These are phyloP conservation scores for Xerocomellus amylosporus DNA, from an alignment of 768 basidiomycete species.

Conservation along the genomic window DNA sequence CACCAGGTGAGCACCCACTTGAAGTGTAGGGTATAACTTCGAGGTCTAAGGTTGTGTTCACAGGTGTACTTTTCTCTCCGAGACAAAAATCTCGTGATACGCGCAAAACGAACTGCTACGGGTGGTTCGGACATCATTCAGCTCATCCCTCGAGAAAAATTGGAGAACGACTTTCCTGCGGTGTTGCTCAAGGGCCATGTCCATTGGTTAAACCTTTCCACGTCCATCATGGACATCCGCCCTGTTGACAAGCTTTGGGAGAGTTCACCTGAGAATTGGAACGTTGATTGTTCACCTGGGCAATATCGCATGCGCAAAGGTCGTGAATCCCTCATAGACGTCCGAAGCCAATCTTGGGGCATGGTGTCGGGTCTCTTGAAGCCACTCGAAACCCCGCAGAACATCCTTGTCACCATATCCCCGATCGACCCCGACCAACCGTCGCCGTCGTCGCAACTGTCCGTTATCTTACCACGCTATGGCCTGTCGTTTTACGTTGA, in stretches of 20 bases:
- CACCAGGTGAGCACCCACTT: not conserved
- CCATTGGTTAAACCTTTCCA: slow-evolving; percentile 30
- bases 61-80: slow-evolving; percentile 21
- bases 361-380: not conserved
- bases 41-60: not conserved
- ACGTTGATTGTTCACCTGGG: slow-evolving; percentile 5
- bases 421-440: not conserved
- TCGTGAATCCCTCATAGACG: slow-evolving; percentile 16
- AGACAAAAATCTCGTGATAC: too few relatives aligned
- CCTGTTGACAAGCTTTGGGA: slow-evolving; percentile 20
- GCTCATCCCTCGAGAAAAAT: slow-evolving; percentile 18
- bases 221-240: slow-evolving; percentile 23
- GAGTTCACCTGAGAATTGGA: slow-evolving; percentile 21
- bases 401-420: slow-evolving; percentile 18
- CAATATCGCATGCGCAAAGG: slow-evolving; percentile 1
- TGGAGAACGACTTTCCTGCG: slow-evolving; percentile 23
- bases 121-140: slow-evolving; percentile 1
- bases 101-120: not conserved
- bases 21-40: not conserved
- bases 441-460: slow-evolving; percentile 11
- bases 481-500: too few relatives aligned
- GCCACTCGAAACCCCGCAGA: not conserved
- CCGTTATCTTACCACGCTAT: slow-evolving; percentile 30
- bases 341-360: slow-evolving; percentile 22
- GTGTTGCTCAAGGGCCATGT: slow-evolving; percentile 14